These are phyloP conservation scores for Taiwanofungus camphoratus DNA, from an alignment of 1,284 basidiomycete species.

Conservation along the genomic window DNA sequence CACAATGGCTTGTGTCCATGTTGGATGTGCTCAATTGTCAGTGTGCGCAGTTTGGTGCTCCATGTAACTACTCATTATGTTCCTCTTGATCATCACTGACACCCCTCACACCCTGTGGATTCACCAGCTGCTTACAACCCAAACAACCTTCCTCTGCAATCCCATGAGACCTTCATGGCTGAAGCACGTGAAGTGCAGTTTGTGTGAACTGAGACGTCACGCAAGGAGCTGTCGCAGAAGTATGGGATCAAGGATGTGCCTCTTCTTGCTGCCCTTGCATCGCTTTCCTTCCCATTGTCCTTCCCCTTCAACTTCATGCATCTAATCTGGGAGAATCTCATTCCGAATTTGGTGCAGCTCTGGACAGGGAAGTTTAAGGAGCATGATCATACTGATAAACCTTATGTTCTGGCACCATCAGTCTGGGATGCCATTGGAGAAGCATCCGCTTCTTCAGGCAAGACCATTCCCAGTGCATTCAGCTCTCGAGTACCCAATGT, in stretches of 20 bases:
- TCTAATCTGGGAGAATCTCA: conserved; percentile 36
- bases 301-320: conserved; percentile 48
- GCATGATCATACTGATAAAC: conserved; percentile 27
- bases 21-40: background rate
- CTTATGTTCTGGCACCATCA: conserved; percentile 24
- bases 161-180: conserved; percentile 27
- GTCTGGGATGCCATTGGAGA: conserved; percentile 37
- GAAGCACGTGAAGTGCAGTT: conserved; percentile 30
- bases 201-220: conserved; percentile 18
- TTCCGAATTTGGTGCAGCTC: conserved; percentile 33
- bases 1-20: background rate
- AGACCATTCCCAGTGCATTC: conserved; percentile 35
- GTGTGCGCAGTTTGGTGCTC: conserved; percentile 16
- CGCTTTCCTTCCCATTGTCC: conserved; percentile 33
- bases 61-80: conserved; percentile 20
- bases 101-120: conserved; percentile 3
- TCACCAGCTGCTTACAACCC: conserved; percentile 26
- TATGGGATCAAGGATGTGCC: conserved; percentile 39
- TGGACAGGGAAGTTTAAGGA: conserved; percentile 38
- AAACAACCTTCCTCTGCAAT: conserved; percentile 31
- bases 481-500: conserved; percentile 34
- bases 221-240: conserved; percentile 25
- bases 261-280: conserved; percentile 28
- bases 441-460: conserved; percentile 24
- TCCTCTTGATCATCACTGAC: conserved; percentile 23